Base-by-base conservation (phyloP, 2,329 filamentous ascomycete species). In the Phoma sp. region DNA sequence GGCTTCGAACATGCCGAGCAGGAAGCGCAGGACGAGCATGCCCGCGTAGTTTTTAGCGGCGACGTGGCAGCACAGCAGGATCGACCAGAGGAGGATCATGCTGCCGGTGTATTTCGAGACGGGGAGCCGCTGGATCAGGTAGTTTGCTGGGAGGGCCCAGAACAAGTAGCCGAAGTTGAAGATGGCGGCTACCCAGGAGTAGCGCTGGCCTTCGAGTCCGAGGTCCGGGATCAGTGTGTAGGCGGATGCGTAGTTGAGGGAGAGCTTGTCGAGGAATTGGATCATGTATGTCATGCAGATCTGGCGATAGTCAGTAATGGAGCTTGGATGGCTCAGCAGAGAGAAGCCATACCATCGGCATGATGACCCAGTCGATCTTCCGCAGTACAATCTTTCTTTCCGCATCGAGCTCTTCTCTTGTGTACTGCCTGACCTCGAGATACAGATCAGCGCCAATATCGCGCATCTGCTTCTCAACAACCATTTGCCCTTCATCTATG, bases 401-500 rank as follows among this genome's bases (percentile, higher is more conserved):
- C 1, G 64, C 68, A 46, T 79, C 76, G 10, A 82, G 63, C 60
- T 81, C 78, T 64, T 79, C 76, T 17, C 72, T 60, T 0, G 76
- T 74, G 32, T 80, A 74, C 33, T 79, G 76, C 31, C 73, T 73
- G 3, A 76, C 75, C 63, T 81, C 78, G 8, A 76, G 70, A 51
- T 77, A 81, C n/a, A 81, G 64, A 21, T 79, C 73, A 5, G 77
- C 78, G 24, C 74, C 78, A 31, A 81, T 80, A 60, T 81, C 78
- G 37, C 65, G 70, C 69, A 74, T 74, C 51, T 74, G 67, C 63
- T 74, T 73, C 44, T 71, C 65, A 15, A 64, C 66, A 13, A 59
- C 66, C 4, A 69, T 32, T 40, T 71, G 60, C 1, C 62, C 71
- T 57, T 72, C 66, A 37, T 71, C 60, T 6, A 73, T 39, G 43